Percentiles rank a stretch among this genome's conserved stretches.
Conservation (phyloP, 108 stramenopile genomes). For the Cyclotella atomus region DNA sequence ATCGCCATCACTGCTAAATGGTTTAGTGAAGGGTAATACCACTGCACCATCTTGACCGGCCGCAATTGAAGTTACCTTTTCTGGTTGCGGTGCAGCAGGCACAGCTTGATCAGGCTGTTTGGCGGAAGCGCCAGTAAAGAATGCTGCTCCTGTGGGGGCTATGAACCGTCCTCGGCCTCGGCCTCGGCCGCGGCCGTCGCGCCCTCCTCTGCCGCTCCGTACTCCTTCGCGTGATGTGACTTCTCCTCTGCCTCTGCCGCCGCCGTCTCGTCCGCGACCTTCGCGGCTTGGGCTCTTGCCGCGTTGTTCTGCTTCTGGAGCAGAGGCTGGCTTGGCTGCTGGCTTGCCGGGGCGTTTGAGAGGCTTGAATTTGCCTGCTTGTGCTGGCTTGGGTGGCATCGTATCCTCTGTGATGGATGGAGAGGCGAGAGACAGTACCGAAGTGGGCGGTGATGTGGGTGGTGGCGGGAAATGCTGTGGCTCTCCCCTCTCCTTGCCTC, state of each 20-base stretch:
- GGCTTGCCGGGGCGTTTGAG: slow-evolving; percentile 69
- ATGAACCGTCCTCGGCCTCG: slow-evolving; percentile 53
- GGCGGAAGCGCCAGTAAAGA: slow-evolving; percentile 68
- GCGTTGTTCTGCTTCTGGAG: slow-evolving; percentile 5
- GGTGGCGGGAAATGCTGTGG: not conserved
- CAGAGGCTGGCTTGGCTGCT: slow-evolving; percentile 25
- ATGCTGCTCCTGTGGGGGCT: slow-evolving; percentile 73
- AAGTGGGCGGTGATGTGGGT: not conserved
- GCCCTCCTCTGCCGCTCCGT: slow-evolving; percentile 46
- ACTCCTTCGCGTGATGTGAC: slow-evolving; percentile 3
- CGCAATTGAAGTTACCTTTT: slow-evolving; percentile 13
- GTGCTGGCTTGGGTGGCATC: slow-evolving; percentile 58
- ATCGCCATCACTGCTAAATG: not conserved
- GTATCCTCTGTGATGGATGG: not conserved
- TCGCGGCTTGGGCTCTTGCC: slow-evolving; percentile 9
- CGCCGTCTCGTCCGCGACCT: slow-evolving; percentile 16
- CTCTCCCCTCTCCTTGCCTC: no score
- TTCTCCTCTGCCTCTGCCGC: slow-evolving; percentile 46
- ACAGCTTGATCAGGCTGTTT: slow-evolving; percentile 20
- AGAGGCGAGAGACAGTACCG: not conserved
- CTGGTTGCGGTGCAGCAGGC: slow-evolving; percentile 4
- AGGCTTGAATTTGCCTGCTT: slow-evolving; percentile 87
- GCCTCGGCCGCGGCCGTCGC: slow-evolving; percentile 43
- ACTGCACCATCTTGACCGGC: slow-evolving; percentile 22
- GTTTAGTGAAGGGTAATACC: slow-evolving; percentile 11